A percentile compares a stretch with the other conserved stretches of the same genome.
Conservation (phyloP, 768 basidiomycete genomes). For the Boletus sp. region DNA sequence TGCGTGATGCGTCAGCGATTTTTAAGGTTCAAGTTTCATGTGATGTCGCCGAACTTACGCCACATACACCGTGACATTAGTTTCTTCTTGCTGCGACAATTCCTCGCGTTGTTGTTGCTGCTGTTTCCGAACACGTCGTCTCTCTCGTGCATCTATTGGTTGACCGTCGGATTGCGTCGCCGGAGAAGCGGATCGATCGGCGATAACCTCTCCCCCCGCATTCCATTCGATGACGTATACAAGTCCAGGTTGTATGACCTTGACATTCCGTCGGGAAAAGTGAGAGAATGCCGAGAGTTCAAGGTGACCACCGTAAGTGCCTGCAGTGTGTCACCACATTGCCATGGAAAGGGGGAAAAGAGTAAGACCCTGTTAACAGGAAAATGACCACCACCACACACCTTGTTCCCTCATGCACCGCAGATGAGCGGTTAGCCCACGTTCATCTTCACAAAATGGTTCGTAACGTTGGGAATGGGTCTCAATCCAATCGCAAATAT, state of each 20-base stretch:
- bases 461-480: conserved; percentile 69
- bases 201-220: conserved; percentile 49
- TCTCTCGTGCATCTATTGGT: conserved; percentile 41
- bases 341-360: conserved; percentile 12
- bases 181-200: conserved; percentile 27
- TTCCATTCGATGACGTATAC: conserved; percentile 88
- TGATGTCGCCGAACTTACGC: conserved; percentile 57
- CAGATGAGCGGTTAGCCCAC: conserved; percentile 72
- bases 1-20: conserved; percentile 29
- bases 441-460: conserved; percentile 84
- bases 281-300: conserved; percentile 93
- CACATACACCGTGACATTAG: conserved; percentile 64
- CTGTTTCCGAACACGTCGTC: conserved; percentile 42
- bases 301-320: conserved; percentile 90
- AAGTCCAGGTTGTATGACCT: conserved; percentile 89
- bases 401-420: conserved; percentile 78
- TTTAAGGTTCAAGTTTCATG: conserved; percentile 4
- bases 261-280: conserved; percentile 73
- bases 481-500: conserved; percentile 84
- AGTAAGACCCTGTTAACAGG: background rate
- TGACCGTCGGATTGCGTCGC: conserved; percentile 26
- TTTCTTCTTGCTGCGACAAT: conserved; percentile 17
- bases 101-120: conserved; percentile 35
- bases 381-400: conserved; percentile 29
- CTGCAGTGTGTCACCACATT: conserved; percentile 36